Base-by-base conservation (phyloP, 202 grass and related monocot species). In the Schoenoplectus triqueter region DNA sequence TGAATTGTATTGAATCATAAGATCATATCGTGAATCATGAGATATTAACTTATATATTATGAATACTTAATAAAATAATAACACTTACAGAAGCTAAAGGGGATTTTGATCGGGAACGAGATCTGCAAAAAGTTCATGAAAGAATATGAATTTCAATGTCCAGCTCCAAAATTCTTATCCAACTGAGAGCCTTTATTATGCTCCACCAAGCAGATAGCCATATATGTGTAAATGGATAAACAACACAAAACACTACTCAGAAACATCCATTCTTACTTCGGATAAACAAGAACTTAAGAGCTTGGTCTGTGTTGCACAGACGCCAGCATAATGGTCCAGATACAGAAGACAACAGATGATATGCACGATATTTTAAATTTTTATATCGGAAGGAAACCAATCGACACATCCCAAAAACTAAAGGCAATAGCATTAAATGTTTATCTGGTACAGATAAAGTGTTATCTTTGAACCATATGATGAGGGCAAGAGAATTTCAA, bases 51-150 rank as follows among this genome's bases (percentile, higher is more conserved):
- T 31, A 31, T 31, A 31, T 31, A 31, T 31, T 31, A 31, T 31
- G 31, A 31, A 31, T 31, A 31, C 31, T 31, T 31, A 31, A 31
- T 31, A 31, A 31, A 31, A 31, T 31, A 80, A 60, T 1, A 39
- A 41, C 81, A 91, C 96, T 92, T 99, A 96, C 93, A 89, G 88
- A 91, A 91, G 85, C 82, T 78, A 84, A 88, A 4, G 88, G 96
- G 17, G 91, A 95, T 91, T 92, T 95, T 84, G 93, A 95, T 92
- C 84, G 85, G 62, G 93, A 91, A 80, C 87, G 93, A 71, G 96
- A 99, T 99, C 96, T 99, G 93, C 91, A 99, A 95, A 92, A 96
- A 87, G 69, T 92, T 91, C 88, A 86, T 87, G 61, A 95, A 94
- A 92, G 61, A 98, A 90, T 56, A 67, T 67, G 79, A 92, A 88